Evolutionary conservation across 805 yeast genomes (phyloP), one percentile per base, ranked within the genome.

Genomic region (Ogataea trehalophila): DNA sequence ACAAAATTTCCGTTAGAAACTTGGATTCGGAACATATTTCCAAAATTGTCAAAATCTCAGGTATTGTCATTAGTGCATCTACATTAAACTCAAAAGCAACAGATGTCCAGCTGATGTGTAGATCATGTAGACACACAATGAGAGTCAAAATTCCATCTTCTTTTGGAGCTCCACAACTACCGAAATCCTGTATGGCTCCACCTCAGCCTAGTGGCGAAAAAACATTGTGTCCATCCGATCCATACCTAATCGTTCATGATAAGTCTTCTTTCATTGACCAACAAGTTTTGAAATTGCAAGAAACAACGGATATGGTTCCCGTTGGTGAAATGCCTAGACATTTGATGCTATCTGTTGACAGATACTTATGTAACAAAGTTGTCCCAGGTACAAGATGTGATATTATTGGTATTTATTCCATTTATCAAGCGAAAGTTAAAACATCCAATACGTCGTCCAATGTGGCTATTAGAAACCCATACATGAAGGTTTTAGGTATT

Each of bases 251-350:
- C 50, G 90, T 88, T 31, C 99, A 94, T 68, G 98, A 94, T 64
- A 87, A 88, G 61, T 89, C 97, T 2, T 73, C 79, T n/a, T 94
- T 91, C 66, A 84, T 94, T 45, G 98, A 94, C 68, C 98, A 95
- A 65, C 99, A 94, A 68, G 82, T 85, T 31, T 75, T 94, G 60
- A 94, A 94, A 66, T 74, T 94, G 47, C 99, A 94, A 67, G 99
- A 94, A 65, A 76, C 94, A n/a, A 97, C 98, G 13, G 99, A 94
- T 65, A 87, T 87, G 84, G 97, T 94, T 2, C 99, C 99, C 1
- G 96, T 94, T 29, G 99, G 99, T 56, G 99, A 94, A 70, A 85
- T 94, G 89, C 99, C 99, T 8, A 80, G 99, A 57, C 95, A 94
- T 60, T 84, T 94, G 37, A 62, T 88, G 49, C 74, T 94, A 53